A percentile compares a stretch with the other conserved stretches of the same genome.
phyloP scores from a whole-genome alignment of 352 stramenopile species.

The Heterotrichella gracilis region DNA sequence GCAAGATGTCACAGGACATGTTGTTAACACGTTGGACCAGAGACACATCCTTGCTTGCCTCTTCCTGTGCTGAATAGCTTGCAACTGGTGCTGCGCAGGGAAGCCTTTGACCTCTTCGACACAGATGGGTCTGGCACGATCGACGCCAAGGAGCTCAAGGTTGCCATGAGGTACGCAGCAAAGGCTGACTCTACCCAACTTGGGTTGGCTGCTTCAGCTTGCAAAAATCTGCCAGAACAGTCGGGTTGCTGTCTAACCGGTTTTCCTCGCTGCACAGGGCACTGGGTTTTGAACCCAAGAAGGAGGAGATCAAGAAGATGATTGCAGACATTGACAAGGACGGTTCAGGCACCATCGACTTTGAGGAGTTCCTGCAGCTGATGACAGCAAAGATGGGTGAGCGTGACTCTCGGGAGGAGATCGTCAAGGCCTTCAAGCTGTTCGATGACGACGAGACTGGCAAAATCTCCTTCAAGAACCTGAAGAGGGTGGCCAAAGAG shows the following conservation, averaged over 20 bases:
- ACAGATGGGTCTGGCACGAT: conserved; percentile 68
- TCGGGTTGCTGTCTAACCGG: too few species aligned
- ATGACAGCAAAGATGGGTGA: conserved; percentile 49
- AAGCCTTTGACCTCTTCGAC: conserved; percentile 84
- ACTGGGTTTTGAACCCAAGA: conserved; percentile 73
- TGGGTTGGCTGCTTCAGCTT: too few species aligned
- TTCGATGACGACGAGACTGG: conserved; percentile 87
- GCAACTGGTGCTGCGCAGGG: too few species aligned
- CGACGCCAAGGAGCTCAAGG: conserved; percentile 76
- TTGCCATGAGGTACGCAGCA: too few species aligned
- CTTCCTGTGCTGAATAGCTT: too few species aligned
- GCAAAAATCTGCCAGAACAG: too few species aligned
- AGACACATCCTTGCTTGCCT: too few species aligned
- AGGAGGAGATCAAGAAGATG: conserved; percentile 85
- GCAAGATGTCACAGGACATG: too few species aligned
- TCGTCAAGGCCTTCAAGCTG: conserved; percentile 64
- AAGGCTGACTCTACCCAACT: too few species aligned
- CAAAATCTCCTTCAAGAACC: conserved; percentile 74
- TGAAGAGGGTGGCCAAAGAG: conserved; percentile 82
- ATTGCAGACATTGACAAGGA: conserved; percentile 80
- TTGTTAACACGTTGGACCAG: too few species aligned
- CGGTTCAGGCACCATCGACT: conserved; percentile 65
- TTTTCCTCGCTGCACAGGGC: too few species aligned
- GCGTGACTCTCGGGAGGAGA: conserved; percentile 70
- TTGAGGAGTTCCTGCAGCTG: conserved; percentile 81